Evolutionary conservation across 2,329 filamentous ascomycete genomes (phyloP), one percentile per base, ranked within the genome.

Genomic region (Paraphaeosphaeria sporulosa): DNA sequence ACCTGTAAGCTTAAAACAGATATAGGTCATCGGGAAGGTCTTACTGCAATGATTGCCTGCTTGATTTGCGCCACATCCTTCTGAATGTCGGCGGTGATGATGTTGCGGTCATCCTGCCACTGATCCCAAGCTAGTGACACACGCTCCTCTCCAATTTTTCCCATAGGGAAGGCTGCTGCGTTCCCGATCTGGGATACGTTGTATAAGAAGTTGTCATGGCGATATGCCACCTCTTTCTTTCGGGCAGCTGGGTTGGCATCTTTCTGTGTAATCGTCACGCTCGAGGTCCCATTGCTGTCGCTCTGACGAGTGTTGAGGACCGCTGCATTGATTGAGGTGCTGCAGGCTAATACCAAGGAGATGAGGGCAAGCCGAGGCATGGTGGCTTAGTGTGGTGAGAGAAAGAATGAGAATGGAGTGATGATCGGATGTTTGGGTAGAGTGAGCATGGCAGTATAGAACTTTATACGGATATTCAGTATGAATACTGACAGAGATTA

Each of bases 151-250:
- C 48, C 55, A 25, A 58, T 21, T 25, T 52, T 52, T n/a, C 55
- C 55, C 55, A 52, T 58, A 0, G 55, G 55, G 15, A 58, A 58
- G 8, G 55, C 55, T 6, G 55, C 55, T 10, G 48, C 55, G 44
- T 58, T 58, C 15, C 55, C 48, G 40, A 58, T 52, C 27, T 47
- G 48, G 6, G 55, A 58, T 23, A 58, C 23, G 38, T 58, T 58
- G 47, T 58, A 58, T 8, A 58, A 48, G 30, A 58, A 52, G 19
- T 52, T 58, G 7, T 58, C 55, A 8, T 52, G 48, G 7, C 55
- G 55, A 19, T 52, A 58, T 23, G 48, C 38, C 4, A 58, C 55
- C 12, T 58, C 48, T 21, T 52, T 21, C 27, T 52, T 58, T n/a
- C 55, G 23, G 13, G 15, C 36, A 19, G 12, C 46, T 7, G 13